These are phyloP conservation scores for Alnus glutinosa DNA, from an alignment of 306 rosid species.

Conservation along the genomic window DNA sequence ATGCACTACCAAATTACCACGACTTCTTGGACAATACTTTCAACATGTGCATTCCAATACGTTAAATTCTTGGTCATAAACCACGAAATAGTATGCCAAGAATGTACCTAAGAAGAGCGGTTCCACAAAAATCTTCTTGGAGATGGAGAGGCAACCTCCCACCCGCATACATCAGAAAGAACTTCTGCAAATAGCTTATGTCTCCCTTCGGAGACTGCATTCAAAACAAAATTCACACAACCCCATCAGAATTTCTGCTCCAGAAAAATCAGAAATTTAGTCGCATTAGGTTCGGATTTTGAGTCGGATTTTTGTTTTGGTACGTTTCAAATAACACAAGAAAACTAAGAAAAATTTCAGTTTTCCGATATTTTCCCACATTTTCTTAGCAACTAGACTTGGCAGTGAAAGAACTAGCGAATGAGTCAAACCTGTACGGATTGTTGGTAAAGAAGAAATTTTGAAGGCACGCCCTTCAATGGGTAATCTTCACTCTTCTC, in stretches of 20 bases:
- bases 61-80: background rate
- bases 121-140: constrained; percentile 95
- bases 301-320: background rate
- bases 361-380: background rate
- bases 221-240: constrained; percentile 22
- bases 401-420: constrained; percentile 9
- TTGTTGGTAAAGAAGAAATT: constrained; percentile 79
- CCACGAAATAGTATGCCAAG: constrained; percentile 2
- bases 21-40: background rate
- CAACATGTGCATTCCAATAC: background rate
- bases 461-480: constrained; percentile 65
- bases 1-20: background rate
- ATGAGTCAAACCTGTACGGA: constrained; percentile 73
- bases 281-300: background rate
- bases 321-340: background rate
- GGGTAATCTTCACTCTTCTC: constrained; percentile 31
- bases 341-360: background rate
- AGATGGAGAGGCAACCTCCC: constrained; percentile 86
- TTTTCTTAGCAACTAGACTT: constrained; percentile 16
- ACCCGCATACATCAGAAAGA: constrained; percentile 86
- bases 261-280: constrained; percentile 3
- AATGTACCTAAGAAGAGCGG: constrained; percentile 77
- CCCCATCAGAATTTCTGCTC: constrained; percentile 20
- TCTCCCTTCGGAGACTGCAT: constrained; percentile 93
- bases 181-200: constrained; percentile 84